phyloP scores from a whole-genome alignment of 2,329 filamentous ascomycete species.

The Basipetospora chlamydospora region DNA sequence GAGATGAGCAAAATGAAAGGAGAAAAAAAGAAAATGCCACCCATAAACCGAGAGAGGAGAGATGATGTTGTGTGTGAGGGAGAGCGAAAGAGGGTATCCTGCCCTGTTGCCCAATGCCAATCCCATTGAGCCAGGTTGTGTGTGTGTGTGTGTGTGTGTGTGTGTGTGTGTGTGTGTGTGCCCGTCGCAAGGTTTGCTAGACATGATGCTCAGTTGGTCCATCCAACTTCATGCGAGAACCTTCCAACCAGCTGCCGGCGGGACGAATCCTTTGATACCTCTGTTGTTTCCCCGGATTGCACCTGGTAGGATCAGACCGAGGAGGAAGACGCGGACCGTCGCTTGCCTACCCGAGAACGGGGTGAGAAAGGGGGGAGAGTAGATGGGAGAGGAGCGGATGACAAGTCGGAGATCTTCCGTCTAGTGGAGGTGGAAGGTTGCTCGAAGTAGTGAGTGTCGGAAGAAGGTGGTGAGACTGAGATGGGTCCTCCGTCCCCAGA shows the following conservation, averaged over 20 bases:
- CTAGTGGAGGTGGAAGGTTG: no score
- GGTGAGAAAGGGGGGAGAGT: no score
- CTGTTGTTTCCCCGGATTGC: neutral
- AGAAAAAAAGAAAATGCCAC: neutral
- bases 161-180: no score
- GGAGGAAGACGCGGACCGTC: conserved; percentile 1
- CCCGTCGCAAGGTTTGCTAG: conserved; percentile 1
- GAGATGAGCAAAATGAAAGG: neutral
- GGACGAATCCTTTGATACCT: conserved; percentile 2
- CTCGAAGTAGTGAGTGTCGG: no score
- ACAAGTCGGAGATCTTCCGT: no score
- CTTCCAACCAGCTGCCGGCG: conserved; percentile 1
- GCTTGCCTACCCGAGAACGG: neutral
- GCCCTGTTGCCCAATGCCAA: conserved; percentile 5
- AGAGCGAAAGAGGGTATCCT: conserved; percentile 1
- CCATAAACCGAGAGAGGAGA: neutral
- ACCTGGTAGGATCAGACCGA: neutral
- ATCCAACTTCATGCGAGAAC: neutral
- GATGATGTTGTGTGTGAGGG: no score
- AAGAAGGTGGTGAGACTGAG: no score
- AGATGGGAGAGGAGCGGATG: neutral
- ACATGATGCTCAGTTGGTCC: neutral
- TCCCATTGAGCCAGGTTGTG: neutral
- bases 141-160: no score
- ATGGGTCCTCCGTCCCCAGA: no score